A percentile compares a stretch with the other conserved stretches of the same genome.
Evolutionary conservation across 148 eudicot species (phyloP).

Genomic region (Chenopodium quinoa): DNA sequence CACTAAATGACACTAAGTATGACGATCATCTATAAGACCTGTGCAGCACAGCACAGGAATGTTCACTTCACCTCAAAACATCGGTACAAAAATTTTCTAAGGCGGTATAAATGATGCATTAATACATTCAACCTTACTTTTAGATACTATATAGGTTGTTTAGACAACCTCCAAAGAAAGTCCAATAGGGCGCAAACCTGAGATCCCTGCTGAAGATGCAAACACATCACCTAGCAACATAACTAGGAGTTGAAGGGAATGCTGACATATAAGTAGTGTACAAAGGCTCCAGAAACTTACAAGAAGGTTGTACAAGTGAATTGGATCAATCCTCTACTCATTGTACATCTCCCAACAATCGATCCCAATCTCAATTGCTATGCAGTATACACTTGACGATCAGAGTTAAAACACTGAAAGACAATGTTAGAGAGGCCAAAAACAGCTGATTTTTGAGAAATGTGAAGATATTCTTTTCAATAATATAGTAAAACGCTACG

Average conservation of each 20-base stretch:
- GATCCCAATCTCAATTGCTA: neutral
- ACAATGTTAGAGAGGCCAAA: slow-evolving; percentile 12
- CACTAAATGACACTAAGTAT: neutral
- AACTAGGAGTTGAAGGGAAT: neutral
- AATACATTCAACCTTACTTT: slow-evolving; percentile 12
- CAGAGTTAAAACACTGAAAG: neutral
- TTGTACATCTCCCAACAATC: neutral
- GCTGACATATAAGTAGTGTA: slow-evolving; percentile 11
- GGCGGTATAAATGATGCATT: slow-evolving; percentile 10
- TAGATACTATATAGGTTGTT: neutral
- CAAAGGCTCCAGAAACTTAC: slow-evolving; percentile 18
- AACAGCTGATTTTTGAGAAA: slow-evolving; percentile 18
- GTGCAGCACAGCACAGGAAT: neutral
- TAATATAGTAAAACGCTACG: slow-evolving; percentile 29
- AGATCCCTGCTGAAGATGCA: slow-evolving; percentile 8
- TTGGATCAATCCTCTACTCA: slow-evolving; percentile 9
- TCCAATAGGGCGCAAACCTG: neutral
- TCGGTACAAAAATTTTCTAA: slow-evolving; percentile 20
- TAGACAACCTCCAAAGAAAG: slow-evolving; percentile 5
- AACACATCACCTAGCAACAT: neutral
- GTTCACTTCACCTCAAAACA: neutral
- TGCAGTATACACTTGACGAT: slow-evolving; percentile 5
- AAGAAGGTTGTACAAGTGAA: neutral
- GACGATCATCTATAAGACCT: neutral
- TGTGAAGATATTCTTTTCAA: slow-evolving; percentile 18